A percentile compares a stretch with the other conserved stretches of the same genome.
Evolutionary conservation across 2,329 filamentous ascomycete genomes (phyloP).

Genomic region (Pseudogymnoascus sp.): DNA sequence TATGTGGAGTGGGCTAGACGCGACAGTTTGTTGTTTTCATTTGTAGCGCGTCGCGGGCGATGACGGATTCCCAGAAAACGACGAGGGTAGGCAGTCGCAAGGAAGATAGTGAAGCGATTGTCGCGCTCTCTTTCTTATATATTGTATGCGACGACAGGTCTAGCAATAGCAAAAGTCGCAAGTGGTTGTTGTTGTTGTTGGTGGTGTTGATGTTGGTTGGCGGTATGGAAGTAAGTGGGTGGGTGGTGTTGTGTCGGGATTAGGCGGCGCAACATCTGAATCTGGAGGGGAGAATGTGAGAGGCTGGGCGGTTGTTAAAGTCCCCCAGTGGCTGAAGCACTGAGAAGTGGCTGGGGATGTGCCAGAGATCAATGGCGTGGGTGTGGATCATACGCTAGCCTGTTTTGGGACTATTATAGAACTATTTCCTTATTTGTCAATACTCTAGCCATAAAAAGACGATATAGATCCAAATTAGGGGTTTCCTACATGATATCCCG

Average conservation of each 20-base stretch:
- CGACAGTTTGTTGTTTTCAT: constrained; percentile 10
- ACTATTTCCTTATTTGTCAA: not conserved
- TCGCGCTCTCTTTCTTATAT: not conserved
- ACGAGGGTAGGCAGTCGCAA: not conserved
- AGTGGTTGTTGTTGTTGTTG: not conserved
- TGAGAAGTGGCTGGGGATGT: not conserved
- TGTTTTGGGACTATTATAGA: not conserved
- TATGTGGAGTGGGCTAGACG: constrained; percentile 8
- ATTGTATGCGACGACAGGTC: not conserved
- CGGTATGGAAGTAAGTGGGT: not conserved
- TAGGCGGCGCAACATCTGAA: constrained; percentile 10
- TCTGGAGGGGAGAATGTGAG: constrained; percentile 15
- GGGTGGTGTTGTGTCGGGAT: not conserved
- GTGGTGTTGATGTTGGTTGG: not conserved
- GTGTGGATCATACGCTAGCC: not conserved
- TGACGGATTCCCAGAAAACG: not conserved
- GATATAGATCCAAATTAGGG: not conserved
- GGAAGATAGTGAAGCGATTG: constrained; percentile 2
- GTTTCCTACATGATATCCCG: not conserved
- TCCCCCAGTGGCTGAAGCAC: constrained; percentile 12
- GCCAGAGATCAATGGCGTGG: not conserved
- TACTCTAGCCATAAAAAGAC: not conserved
- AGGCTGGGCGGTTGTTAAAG: not conserved
- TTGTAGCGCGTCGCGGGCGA: constrained; percentile 4
- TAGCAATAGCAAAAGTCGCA: not conserved